Evolutionary conservation across 2,329 filamentous ascomycete genomes (phyloP).

Genomic region (Penicillium expansum): DNA sequence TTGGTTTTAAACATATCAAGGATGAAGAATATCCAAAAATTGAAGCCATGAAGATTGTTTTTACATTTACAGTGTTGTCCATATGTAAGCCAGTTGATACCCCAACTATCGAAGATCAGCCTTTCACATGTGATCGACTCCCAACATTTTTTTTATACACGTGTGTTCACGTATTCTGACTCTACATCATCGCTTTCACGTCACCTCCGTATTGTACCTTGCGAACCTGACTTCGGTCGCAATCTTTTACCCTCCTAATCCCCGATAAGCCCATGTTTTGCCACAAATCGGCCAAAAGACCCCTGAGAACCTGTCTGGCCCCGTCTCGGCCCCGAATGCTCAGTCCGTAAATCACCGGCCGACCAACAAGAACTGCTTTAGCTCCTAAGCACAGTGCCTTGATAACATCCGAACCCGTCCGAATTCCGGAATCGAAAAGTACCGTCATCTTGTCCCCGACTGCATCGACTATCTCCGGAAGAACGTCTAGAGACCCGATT

Average conservation of each 20-base stretch:
- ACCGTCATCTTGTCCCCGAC: slow-evolving; percentile 51
- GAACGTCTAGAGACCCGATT: slow-evolving; percentile 51
- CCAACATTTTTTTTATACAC: neutral
- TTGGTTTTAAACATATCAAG: neutral
- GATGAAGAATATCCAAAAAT: neutral
- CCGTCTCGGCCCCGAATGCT: slow-evolving; percentile 56
- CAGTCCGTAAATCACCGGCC: slow-evolving; percentile 59
- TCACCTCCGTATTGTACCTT: slow-evolving; percentile 39
- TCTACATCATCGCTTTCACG: slow-evolving; percentile 34
- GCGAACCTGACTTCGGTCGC: slow-evolving; percentile 33
- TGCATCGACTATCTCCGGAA: slow-evolving; percentile 61
- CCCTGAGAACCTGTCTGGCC: slow-evolving; percentile 52
- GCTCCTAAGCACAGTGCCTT: slow-evolving; percentile 57
- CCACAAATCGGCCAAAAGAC: slow-evolving; percentile 54
- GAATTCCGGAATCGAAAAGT: slow-evolving; percentile 53
- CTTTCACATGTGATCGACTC: slow-evolving; percentile 7
- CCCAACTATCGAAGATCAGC: neutral
- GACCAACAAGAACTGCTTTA: slow-evolving; percentile 56
- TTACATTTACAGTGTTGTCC: neutral
- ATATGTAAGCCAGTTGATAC: neutral
- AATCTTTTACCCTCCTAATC: slow-evolving; percentile 41
- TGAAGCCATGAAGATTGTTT: neutral
- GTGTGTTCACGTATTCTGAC: too few relatives aligned
- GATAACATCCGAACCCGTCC: slow-evolving; percentile 50
- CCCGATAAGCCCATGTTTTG: slow-evolving; percentile 57